Percentiles rank a stretch among this genome's conserved stretches.
Conservation (phyloP, 768 basidiomycete genomes). For the Collybia nuda region DNA sequence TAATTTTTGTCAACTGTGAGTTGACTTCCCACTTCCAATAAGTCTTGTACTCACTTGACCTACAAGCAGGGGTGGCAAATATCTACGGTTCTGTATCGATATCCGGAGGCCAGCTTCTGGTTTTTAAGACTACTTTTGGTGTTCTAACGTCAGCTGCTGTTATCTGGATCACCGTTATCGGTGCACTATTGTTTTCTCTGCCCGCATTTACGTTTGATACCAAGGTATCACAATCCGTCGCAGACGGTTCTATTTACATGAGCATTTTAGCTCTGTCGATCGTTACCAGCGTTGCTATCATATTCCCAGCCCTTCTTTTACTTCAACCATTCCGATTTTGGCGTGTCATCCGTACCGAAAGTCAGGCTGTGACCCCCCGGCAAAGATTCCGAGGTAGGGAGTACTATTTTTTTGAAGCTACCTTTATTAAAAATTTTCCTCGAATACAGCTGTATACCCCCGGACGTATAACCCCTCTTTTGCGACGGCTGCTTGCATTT, state of each 20-base stretch:
- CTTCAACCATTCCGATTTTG: slow-evolving; percentile 71
- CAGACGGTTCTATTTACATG: slow-evolving; percentile 74
- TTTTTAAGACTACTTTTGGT: slow-evolving; percentile 66
- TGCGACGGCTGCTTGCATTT: slow-evolving; percentile 62
- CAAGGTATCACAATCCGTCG: slow-evolving; percentile 45
- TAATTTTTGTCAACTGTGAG: slow-evolving; percentile 59
- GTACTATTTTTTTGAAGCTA: not conserved
- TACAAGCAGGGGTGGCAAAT: slow-evolving; percentile 46
- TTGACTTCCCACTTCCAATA: slow-evolving; percentile 8
- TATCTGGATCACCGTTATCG: slow-evolving; percentile 65
- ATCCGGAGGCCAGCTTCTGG: slow-evolving; percentile 56
- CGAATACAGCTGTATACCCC: slow-evolving; percentile 62
- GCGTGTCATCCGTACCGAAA: slow-evolving; percentile 54
- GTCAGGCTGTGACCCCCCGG: slow-evolving; percentile 67
- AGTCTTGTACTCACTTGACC: slow-evolving; percentile 6
- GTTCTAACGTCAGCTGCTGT: slow-evolving; percentile 51
- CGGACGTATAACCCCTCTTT: slow-evolving; percentile 68
- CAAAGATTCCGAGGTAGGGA: slow-evolving; percentile 74
- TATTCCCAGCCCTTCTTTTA: slow-evolving; percentile 68
- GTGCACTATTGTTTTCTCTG: slow-evolving; percentile 68
- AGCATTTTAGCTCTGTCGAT: slow-evolving; percentile 56
- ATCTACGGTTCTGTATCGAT: slow-evolving; percentile 61
- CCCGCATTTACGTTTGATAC: slow-evolving; percentile 48
- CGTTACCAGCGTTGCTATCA: slow-evolving; percentile 63
- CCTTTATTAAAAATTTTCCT: too few relatives aligned